Conservation (phyloP, 139 green algal species). For the Coccomyxa sp. region DNA sequence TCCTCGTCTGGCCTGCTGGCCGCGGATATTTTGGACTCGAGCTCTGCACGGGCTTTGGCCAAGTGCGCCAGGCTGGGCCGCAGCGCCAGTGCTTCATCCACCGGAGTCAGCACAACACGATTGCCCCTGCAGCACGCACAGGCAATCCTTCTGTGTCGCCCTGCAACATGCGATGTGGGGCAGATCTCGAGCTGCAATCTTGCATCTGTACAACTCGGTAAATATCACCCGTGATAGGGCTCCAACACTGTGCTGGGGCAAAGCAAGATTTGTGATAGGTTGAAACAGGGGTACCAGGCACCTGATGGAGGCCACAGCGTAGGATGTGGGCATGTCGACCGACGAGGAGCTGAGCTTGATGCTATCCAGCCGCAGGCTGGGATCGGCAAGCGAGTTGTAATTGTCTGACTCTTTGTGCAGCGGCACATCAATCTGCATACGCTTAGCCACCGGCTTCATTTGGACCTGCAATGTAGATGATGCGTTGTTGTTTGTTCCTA, state of each 20-base stretch:
- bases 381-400: neutral
- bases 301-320: neutral
- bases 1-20: conserved; percentile 33
- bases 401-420: neutral
- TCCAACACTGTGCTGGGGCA: no score
- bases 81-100: conserved; percentile 77
- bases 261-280: no score
- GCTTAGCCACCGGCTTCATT: conserved; percentile 58
- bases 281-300: neutral
- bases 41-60: conserved; percentile 26
- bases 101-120: conserved; percentile 68
- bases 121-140: conserved; percentile 25
- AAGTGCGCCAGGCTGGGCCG: conserved; percentile 70
- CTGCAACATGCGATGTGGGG: no score
- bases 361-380: neutral
- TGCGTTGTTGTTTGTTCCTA: no score
- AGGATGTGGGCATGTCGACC: neutral
- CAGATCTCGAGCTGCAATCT: no score
- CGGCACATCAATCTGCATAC: conserved; percentile 46
- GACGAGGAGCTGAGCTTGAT: neutral
- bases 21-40: neutral
- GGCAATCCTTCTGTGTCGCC: neutral
- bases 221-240: no score
- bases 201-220: neutral
- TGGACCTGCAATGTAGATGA: conserved; percentile 27